These are phyloP conservation scores for Pestalotiopsis sp. DNA, from an alignment of 2,329 filamentous ascomycete genomes.

Conservation along the genomic window DNA sequence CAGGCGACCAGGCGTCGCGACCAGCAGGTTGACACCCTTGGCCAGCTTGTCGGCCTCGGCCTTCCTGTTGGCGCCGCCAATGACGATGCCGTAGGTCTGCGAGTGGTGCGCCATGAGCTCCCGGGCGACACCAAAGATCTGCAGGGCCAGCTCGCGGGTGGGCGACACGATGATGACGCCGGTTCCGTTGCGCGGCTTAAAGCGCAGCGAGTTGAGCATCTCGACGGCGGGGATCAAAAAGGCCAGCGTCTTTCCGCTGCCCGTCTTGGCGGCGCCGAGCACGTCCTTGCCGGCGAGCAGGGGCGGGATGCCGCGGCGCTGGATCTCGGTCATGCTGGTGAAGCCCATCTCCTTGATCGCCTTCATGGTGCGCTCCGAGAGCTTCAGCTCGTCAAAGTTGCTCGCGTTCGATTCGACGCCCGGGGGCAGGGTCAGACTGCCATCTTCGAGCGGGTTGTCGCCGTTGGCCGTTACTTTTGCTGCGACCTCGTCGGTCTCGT, in stretches of 20 bases:
- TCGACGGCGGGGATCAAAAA: conserved; percentile 95
- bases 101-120: conserved; percentile 93
- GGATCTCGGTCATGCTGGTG: conserved; percentile 93
- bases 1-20: conserved; percentile 89
- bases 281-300: conserved; percentile 88
- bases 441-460: conserved; percentile 32
- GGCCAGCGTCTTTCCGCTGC: conserved; percentile 90
- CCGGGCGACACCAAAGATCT: conserved; percentile 92
- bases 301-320: conserved; percentile 82
- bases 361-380: conserved; percentile 86
- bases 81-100: conserved; percentile 93
- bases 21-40: conserved; percentile 92
- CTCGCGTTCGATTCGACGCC: conserved; percentile 62
- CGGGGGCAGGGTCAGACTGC: conserved; percentile 51
- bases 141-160: conserved; percentile 88
- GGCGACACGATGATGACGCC: conserved; percentile 88
- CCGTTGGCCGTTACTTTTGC: conserved; percentile 30
- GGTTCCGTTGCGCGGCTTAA: conserved; percentile 88
- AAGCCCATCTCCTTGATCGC: conserved; percentile 92
- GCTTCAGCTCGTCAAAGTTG: conserved; percentile 77
- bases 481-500: conserved; percentile 28
- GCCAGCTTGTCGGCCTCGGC: conserved; percentile 92
- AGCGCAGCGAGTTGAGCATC: conserved; percentile 84
- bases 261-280: conserved; percentile 89
- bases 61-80: conserved; percentile 87